Conservation (phyloP, 768 basidiomycete species). For the Boletus vinaceobasis region DNA sequence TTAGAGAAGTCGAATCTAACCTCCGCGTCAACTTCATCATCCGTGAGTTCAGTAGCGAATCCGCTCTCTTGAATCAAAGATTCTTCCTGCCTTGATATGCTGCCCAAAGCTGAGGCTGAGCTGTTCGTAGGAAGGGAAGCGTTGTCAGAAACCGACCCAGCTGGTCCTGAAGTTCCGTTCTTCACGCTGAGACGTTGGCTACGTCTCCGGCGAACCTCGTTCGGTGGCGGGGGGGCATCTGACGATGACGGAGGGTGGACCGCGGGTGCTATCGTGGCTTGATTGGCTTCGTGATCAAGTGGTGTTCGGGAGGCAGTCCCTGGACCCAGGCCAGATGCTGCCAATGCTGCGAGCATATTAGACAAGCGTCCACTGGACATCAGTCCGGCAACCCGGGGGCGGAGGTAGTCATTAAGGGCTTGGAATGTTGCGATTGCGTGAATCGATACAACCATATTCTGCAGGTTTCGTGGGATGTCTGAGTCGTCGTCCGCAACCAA, state of each 20-base stretch:
- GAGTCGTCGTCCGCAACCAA: constrained; percentile 87
- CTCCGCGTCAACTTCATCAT: constrained; percentile 84
- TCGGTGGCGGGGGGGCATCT: constrained; percentile 34
- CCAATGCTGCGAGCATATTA: constrained; percentile 88
- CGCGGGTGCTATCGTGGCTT: constrained; percentile 26
- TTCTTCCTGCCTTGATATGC: constrained; percentile 38
- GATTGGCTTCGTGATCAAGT: constrained; percentile 32
- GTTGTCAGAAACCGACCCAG: constrained; percentile 10
- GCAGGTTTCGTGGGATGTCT: constrained; percentile 80
- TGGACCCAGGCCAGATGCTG: constrained; percentile 67
- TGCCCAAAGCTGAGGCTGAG: constrained; percentile 28
- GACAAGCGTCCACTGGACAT: constrained; percentile 64
- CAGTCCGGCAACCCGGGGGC: constrained; percentile 80
- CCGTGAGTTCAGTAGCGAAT: constrained; percentile 71
- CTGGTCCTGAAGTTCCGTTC: constrained; percentile 33
- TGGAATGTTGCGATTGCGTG: constrained; percentile 99
- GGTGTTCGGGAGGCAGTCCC: constrained; percentile 40
- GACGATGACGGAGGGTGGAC: constrained; percentile 33
- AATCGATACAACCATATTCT: constrained; percentile 94
- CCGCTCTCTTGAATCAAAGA: constrained; percentile 60
- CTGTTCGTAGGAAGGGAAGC: constrained; percentile 22
- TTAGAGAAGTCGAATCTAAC: constrained; percentile 22
- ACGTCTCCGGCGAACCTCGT: constrained; percentile 59
- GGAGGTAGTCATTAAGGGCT: constrained; percentile 92
- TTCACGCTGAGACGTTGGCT: constrained; percentile 83